These are phyloP conservation scores for Rhodocollybia butyracea DNA, from an alignment of 768 basidiomycete genomes.

Conservation along the genomic window DNA sequence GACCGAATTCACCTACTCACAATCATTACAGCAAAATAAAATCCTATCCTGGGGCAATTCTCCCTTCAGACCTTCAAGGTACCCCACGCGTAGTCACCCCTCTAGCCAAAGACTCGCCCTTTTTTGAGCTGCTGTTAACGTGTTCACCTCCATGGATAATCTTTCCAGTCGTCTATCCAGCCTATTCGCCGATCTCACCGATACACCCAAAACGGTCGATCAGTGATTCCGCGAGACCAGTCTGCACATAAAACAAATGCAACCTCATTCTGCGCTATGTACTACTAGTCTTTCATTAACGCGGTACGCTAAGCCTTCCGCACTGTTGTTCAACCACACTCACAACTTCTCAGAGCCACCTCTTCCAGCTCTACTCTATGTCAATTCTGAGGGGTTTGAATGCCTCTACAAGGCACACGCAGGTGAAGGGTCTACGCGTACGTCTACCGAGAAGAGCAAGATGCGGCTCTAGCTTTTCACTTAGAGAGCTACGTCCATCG, in stretches of 20 bases:
- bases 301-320: slow-evolving; percentile 11
- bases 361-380: slow-evolving; percentile 86
- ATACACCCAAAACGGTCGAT: slow-evolving; percentile 37
- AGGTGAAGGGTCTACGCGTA: slow-evolving; percentile 70
- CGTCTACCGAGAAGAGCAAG: slow-evolving; percentile 73
- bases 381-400: slow-evolving; percentile 86
- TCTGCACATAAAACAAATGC: slow-evolving; percentile 35
- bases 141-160: slow-evolving; percentile 55
- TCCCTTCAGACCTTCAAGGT: neutral
- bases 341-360: slow-evolving; percentile 86
- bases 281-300: slow-evolving; percentile 22
- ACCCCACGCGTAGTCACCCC: slow-evolving; percentile 60
- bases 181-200: slow-evolving; percentile 50
- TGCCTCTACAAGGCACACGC: slow-evolving; percentile 56
- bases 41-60: neutral
- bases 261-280: slow-evolving; percentile 42
- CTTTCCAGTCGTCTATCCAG: slow-evolving; percentile 45
- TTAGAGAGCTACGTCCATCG: slow-evolving; percentile 51
- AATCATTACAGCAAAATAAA: neutral
- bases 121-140: slow-evolving; percentile 71
- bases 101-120: slow-evolving; percentile 74
- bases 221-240: slow-evolving; percentile 38
- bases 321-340: slow-evolving; percentile 42
- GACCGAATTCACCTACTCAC: too few relatives aligned
- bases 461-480: slow-evolving; percentile 60